A percentile compares a stretch with the other conserved stretches of the same genome.
Evolutionary conservation across 2,329 filamentous ascomycete genomes (phyloP).

Genomic region (Diaporthe ilicicola): DNA sequence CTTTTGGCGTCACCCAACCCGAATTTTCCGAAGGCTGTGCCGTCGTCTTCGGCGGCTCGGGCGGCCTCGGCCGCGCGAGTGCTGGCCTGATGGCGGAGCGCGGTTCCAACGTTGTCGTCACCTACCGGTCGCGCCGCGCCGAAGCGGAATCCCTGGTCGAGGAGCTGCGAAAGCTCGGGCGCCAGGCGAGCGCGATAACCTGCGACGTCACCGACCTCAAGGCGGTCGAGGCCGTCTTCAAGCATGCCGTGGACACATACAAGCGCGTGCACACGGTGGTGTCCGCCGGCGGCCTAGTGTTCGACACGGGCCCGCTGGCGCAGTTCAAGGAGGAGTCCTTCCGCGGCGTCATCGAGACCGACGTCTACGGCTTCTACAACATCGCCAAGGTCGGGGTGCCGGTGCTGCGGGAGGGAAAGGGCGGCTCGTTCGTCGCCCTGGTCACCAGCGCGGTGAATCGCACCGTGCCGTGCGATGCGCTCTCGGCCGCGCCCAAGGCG

Average conservation of each 20-base stretch:
- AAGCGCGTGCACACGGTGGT: constrained; percentile 18
- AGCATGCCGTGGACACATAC: constrained; percentile 7
- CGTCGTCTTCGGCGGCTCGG: constrained; percentile 16
- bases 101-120: constrained; percentile 11
- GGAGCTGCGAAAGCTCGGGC: constrained; percentile 2
- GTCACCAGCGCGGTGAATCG: constrained; percentile 6
- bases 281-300: constrained; percentile 13
- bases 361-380: constrained; percentile 20
- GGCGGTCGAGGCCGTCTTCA: constrained; percentile 19
- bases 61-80: constrained; percentile 14
- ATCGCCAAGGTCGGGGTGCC: constrained; percentile 11
- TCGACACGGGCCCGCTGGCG: constrained; percentile 5
- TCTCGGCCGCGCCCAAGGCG: constrained; percentile 6
- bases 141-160: constrained; percentile 12
- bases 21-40: constrained; percentile 8
- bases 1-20: constrained; percentile 4
- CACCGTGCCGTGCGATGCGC: constrained; percentile 11
- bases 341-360: constrained; percentile 15
- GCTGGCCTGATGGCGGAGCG: constrained; percentile 10
- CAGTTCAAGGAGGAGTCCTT: not conserved
- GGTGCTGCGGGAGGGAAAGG: not conserved
- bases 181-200: constrained; percentile 6
- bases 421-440: constrained; percentile 18
- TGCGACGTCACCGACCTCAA: constrained; percentile 1
- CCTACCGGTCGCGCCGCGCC: not conserved